Percentiles rank a stretch among this genome's conserved stretches.
phyloP scores from a whole-genome alignment of 805 yeast species.

The Hanseniaspora thailandica region DNA sequence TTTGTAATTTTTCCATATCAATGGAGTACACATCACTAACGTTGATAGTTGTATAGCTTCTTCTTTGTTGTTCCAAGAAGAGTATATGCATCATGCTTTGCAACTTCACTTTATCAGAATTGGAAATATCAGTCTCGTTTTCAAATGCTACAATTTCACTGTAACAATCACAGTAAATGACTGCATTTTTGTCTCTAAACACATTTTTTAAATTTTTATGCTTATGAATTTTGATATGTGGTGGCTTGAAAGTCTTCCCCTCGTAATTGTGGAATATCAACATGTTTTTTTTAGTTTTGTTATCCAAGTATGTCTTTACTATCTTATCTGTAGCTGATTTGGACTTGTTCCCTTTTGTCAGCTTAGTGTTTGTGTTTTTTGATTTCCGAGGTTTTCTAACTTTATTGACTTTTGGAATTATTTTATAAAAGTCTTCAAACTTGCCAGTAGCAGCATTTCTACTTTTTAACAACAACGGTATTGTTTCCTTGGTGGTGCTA shows the following conservation, averaged over 20 bases:
- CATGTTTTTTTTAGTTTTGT: not conserved
- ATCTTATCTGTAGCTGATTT: not conserved
- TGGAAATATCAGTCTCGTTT: constrained; percentile 3
- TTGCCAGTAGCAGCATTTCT: not conserved
- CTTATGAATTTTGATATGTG: not conserved
- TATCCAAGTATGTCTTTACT: not conserved
- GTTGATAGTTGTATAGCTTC: not conserved
- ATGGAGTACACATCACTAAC: not conserved
- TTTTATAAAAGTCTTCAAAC: not conserved
- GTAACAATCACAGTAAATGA: not conserved
- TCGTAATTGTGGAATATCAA: not conserved
- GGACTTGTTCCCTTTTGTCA: not conserved
- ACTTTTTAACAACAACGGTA: not conserved
- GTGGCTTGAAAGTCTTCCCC: not conserved
- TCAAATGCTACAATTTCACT: not conserved
- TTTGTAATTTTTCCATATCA: not conserved
- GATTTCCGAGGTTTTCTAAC: not conserved
- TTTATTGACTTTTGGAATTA: not conserved
- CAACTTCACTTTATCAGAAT: not conserved
- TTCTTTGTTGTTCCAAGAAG: not conserved
- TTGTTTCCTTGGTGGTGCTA: not conserved
- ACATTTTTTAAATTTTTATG: not conserved
- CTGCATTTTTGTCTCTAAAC: not conserved
- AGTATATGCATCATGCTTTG: not conserved
- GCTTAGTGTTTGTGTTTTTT: not conserved